Percentiles rank a stretch among this genome's conserved stretches.
phyloP scores from a whole-genome alignment of 192 early-diverging fungal genomes.

The Chytriomyces sp. region DNA sequence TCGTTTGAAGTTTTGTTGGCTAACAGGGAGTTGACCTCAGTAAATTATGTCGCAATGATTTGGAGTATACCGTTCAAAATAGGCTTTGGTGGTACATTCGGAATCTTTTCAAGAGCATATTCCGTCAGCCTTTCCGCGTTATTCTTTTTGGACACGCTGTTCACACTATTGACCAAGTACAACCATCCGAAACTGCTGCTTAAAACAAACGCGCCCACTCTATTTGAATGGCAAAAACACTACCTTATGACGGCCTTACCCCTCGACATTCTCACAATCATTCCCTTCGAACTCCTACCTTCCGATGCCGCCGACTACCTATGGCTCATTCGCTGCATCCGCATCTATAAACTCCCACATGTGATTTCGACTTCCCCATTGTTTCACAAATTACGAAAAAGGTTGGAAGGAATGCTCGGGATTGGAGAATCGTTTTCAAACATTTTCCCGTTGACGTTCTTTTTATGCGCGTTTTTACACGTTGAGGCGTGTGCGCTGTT shows the following conservation, averaged over 20 bases:
- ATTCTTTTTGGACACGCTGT: slow-evolving; percentile 20
- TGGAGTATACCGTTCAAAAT: slow-evolving; percentile 24
- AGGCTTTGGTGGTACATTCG: background rate
- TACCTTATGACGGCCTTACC: slow-evolving; percentile 5
- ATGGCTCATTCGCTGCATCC: background rate
- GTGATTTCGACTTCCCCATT: slow-evolving; percentile 5
- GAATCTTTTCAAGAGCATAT: background rate
- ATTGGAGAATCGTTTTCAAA: slow-evolving; percentile 46
- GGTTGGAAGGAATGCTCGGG: slow-evolving; percentile 28
- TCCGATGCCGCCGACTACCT: slow-evolving; percentile 8
- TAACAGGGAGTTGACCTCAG: background rate
- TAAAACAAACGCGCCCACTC: slow-evolving; percentile 11
- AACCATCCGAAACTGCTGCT: slow-evolving; percentile 19
- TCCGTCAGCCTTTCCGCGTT: background rate
- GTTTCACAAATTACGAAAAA: slow-evolving; percentile 8
- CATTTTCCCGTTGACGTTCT: slow-evolving; percentile 39
- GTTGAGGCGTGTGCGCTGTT: slow-evolving; percentile 46
- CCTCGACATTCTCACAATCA: slow-evolving; percentile 1
- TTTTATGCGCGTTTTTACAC: slow-evolving; percentile 45
- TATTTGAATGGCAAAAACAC: slow-evolving; percentile 22
- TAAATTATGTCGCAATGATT: slow-evolving; percentile 18
- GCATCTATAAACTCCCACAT: slow-evolving; percentile 8
- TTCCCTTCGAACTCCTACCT: slow-evolving; percentile 23
- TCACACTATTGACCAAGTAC: slow-evolving; percentile 27
- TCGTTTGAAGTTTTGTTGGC: background rate